Conservation (phyloP, 2,329 filamentous ascomycete species). For the Xylaria digitata region DNA sequence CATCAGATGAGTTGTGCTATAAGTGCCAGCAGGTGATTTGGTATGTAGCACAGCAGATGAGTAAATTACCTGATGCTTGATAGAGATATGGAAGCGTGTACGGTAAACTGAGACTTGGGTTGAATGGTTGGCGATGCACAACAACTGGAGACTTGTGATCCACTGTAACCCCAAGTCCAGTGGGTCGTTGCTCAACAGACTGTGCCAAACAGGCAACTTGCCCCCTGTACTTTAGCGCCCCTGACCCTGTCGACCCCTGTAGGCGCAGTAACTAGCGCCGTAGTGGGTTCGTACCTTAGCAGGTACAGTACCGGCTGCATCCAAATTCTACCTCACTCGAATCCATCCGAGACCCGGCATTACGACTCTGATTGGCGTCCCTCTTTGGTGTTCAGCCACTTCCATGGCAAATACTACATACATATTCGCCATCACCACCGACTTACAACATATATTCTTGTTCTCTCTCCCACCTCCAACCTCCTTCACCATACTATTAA, state of each 20-base stretch:
- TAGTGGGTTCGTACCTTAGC: conserved; percentile 13
- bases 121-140: conserved; percentile 11
- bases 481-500: neutral
- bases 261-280: conserved; percentile 32
- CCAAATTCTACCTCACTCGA: conserved; percentile 7
- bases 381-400: conserved; percentile 37
- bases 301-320: conserved; percentile 20
- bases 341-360: conserved; percentile 19
- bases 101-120: neutral
- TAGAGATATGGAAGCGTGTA: neutral
- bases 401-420: conserved; percentile 20
- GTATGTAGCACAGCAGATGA: neutral
- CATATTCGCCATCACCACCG: conserved; percentile 35
- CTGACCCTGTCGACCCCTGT: conserved; percentile 20
- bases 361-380: conserved; percentile 7
- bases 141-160: conserved; percentile 16
- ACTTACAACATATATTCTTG: conserved; percentile 3
- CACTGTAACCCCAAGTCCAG: conserved; percentile 8
- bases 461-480: conserved; percentile 2
- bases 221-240: neutral
- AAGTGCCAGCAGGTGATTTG: conserved; percentile 1
- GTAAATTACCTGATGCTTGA: too few species aligned
- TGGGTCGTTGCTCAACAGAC: neutral
- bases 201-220: neutral
- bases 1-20: conserved; percentile 20